Conservation (phyloP, 345 rosid species). For the Durio zibethinus region DNA sequence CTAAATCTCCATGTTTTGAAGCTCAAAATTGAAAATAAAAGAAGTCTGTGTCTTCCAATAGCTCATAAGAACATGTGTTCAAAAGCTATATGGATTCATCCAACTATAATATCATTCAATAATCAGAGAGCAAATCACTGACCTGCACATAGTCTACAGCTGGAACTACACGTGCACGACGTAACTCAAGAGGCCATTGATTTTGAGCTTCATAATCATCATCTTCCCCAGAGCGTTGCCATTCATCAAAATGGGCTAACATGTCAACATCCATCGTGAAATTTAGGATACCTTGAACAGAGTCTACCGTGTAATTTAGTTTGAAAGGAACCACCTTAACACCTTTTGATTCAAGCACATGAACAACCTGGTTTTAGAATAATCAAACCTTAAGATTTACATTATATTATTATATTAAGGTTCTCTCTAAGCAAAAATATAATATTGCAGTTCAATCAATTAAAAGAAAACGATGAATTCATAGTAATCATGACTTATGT, state of each 20-base stretch:
- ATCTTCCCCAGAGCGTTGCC: constrained; percentile 72
- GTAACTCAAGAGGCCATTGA: constrained; percentile 84
- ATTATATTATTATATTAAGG: neutral
- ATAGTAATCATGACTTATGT: neutral
- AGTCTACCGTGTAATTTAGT: constrained; percentile 65
- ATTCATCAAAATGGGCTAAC: constrained; percentile 85
- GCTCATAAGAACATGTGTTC: neutral
- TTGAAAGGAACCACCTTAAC: constrained; percentile 78
- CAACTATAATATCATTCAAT: neutral
- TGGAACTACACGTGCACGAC: constrained; percentile 59
- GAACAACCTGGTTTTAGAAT: constrained; percentile 51
- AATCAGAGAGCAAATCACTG: neutral
- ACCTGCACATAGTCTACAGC: constrained; percentile 85
- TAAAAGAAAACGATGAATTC: neutral
- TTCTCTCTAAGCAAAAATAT: neutral
- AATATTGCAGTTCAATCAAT: neutral
- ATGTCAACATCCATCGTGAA: constrained; percentile 85
- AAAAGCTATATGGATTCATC: neutral
- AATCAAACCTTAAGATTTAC: neutral
- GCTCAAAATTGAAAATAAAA: neutral
- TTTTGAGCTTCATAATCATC: constrained; percentile 80
- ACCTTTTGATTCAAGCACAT: constrained; percentile 67
- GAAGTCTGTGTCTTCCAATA: neutral
- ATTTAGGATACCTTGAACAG: constrained; percentile 77
- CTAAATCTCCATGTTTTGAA: neutral